These are phyloP conservation scores for Glebionis coronaria DNA, from an alignment of 129 eudicot genomes.

Conservation along the genomic window DNA sequence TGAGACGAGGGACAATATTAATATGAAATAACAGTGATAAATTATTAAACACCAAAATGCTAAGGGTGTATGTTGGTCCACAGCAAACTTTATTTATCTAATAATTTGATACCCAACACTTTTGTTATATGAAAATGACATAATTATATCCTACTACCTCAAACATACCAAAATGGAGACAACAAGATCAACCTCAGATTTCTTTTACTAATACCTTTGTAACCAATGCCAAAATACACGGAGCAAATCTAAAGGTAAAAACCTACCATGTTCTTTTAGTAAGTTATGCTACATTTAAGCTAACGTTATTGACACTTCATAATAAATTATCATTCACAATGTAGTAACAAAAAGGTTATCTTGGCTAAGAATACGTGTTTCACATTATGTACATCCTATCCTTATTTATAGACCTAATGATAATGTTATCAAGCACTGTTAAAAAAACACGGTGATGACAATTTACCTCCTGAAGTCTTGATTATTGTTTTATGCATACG, in stretches of 20 bases:
- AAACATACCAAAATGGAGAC: constrained; percentile 35
- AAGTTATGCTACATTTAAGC: background rate
- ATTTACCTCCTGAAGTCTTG: too few relatives aligned
- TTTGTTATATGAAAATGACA: constrained; percentile 28
- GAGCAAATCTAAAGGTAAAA: background rate
- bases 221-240: constrained; percentile 25
- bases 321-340: background rate
- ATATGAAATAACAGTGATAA: constrained; percentile 7
- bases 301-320: background rate
- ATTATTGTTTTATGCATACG: constrained; percentile 27
- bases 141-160: constrained; percentile 32
- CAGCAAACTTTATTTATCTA: constrained; percentile 22
- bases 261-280: background rate
- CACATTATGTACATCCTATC: too few relatives aligned
- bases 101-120: constrained; percentile 23
- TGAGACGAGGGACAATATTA: too few relatives aligned
- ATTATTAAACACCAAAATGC: background rate
- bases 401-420: too few relatives aligned
- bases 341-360: background rate
- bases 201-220: constrained; percentile 27
- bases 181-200: constrained; percentile 30
- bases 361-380: too few relatives aligned
- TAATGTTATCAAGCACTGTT: too few relatives aligned
- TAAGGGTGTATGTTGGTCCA: constrained; percentile 24
- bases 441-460: too few relatives aligned